Base-by-base conservation (phyloP, 192 early-diverging fungal species). In the Coemansia sp. region DNA sequence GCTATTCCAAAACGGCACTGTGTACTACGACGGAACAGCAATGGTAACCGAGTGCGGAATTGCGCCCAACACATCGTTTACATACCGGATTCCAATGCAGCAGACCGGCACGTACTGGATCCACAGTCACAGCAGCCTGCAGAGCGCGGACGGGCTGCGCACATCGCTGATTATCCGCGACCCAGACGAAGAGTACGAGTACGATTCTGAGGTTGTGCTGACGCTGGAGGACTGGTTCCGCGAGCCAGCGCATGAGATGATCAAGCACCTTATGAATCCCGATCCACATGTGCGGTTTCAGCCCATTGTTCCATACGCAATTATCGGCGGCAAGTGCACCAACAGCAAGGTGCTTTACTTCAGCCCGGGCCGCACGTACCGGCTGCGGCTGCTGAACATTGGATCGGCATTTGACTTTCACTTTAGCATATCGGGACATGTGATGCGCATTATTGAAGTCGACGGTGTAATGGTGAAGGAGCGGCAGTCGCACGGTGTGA, bases 51-150 rank as follows among this genome's bases (percentile, higher is more conserved):
- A 91, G 56, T 92, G 92, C 62, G 81, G 81, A 0, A 92, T 92
- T 59, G 85, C 88, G 28, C 71, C 83, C 5, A 81, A 82, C 16
- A 62, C 61, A 28, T 71, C 63, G 24, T 88, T 88, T 63, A 90
- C 89, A 0, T 94, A 94, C 62, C 73, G 71, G 12, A 85, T 89
- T 48, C 60, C 69, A 5, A 60, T 87, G 48, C 47, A 75, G 52
- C 91, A 95, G 57, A 66, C 81, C 29, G 91, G 92, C 32, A 92
- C 89, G 21, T 93, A 86, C 80, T 95, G 91, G 91, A 85, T 88
- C 54, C 89, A 93, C 67, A 77, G 82, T 42, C 90, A 92, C 68
- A 81, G 43, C 52, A 75, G 64, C 48, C 79, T 68, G 22, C 89
- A 93, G 64, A 91, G 91, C 52, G 84, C 88, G 22, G 90, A 94